A percentile compares a stretch with the other conserved stretches of the same genome.
Evolutionary conservation across 2,329 filamentous ascomycete species (phyloP).

Genomic region (Neofusicoccum cordaticola): DNA sequence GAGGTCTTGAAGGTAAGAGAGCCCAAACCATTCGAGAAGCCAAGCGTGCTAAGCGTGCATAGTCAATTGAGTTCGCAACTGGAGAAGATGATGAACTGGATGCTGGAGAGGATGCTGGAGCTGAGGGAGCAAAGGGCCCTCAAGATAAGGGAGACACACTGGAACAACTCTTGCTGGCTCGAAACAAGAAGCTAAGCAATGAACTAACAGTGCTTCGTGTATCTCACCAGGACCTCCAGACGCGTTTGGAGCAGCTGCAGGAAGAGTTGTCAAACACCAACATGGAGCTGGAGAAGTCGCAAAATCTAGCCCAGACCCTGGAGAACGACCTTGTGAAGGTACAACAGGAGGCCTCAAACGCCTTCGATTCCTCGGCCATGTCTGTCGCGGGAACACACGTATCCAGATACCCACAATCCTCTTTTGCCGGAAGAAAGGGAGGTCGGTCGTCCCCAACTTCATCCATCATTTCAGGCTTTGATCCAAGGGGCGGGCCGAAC

Average conservation of each 20-base stretch:
- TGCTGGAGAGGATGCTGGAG: slow-evolving; percentile 33
- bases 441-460: slow-evolving; percentile 85
- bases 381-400: slow-evolving; percentile 91
- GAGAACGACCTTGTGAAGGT: slow-evolving; percentile 88
- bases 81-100: slow-evolving; percentile 66
- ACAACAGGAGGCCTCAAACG: slow-evolving; percentile 79
- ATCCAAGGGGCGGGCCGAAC: slow-evolving; percentile 38
- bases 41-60: slow-evolving; percentile 18
- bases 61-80: slow-evolving; percentile 93
- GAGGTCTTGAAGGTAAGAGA: slow-evolving; percentile 75
- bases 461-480: slow-evolving; percentile 97
- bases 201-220: slow-evolving; percentile 90
- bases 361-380: slow-evolving; percentile 78
- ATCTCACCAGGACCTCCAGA: slow-evolving; percentile 88
- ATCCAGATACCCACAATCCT: slow-evolving; percentile 71
- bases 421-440: slow-evolving; percentile 55
- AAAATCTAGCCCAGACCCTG: slow-evolving; percentile 79
- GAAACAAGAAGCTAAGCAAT: slow-evolving; percentile 95
- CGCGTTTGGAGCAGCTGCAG: slow-evolving; percentile 73
- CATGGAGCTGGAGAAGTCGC: slow-evolving; percentile 79
- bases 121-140: slow-evolving; percentile 47
- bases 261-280: slow-evolving; percentile 81
- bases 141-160: slow-evolving; percentile 72
- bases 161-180: slow-evolving; percentile 83
- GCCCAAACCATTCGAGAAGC: neutral